phyloP scores from a whole-genome alignment of 208 protist species.

The Leishmania gerbilli region DNA sequence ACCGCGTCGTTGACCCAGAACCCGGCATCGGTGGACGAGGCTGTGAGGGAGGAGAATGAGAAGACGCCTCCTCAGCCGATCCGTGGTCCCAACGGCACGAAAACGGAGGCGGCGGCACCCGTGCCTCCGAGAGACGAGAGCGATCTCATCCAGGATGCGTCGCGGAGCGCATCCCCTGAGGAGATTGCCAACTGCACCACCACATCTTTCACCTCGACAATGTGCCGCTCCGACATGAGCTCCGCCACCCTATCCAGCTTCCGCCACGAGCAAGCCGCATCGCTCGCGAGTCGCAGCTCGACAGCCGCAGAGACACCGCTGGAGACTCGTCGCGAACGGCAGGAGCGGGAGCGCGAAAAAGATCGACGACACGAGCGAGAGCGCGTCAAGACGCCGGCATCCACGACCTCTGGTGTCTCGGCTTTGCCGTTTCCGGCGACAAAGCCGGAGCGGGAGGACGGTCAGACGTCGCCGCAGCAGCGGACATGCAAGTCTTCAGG shows the following conservation, averaged over 20 bases:
- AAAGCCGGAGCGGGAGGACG: not conserved
- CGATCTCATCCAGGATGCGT: not conserved
- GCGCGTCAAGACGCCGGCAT: not conserved
- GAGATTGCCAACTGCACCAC: not conserved
- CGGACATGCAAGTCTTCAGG: not conserved
- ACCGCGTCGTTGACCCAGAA: not conserved
- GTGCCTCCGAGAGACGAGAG: not conserved
- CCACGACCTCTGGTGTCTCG: not conserved
- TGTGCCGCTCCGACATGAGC: conserved; percentile 15
- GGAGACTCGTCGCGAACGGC: not conserved
- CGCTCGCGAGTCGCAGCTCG: conserved; percentile 1
- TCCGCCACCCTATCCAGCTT: not conserved
- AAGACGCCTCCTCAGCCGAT: not conserved
- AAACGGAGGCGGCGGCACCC: not conserved
- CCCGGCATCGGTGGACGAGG: not conserved
- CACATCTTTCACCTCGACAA: not conserved
- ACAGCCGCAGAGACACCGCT: not conserved
- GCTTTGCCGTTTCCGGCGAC: not conserved
- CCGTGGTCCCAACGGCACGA: not conserved
- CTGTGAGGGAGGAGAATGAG: not conserved
- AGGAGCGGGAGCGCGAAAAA: not conserved
- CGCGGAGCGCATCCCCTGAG: not conserved
- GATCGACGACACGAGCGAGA: not conserved
- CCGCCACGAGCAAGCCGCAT: not conserved
- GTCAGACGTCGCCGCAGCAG: not conserved